Evolutionary conservation across 2,329 filamentous ascomycete genomes (phyloP).

Genomic region (Grosmannia clavigera): DNA sequence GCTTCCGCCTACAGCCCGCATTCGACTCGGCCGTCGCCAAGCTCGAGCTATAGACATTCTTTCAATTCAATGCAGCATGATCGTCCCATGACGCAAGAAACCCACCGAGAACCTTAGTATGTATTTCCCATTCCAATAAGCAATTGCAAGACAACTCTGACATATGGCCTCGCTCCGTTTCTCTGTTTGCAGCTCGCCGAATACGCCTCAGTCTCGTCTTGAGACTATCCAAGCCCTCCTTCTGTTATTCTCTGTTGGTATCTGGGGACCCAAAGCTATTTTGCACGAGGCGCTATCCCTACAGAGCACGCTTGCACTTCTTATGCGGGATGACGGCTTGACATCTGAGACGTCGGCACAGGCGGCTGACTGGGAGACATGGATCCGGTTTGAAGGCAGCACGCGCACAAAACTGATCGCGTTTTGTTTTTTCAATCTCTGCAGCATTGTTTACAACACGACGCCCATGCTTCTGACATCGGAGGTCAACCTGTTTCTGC

Average conservation of each 20-base stretch:
- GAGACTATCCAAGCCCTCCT: slow-evolving; percentile 55
- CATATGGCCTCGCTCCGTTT: neutral
- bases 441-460: slow-evolving; percentile 49
- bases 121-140: slow-evolving; percentile 13
- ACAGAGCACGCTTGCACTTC: slow-evolving; percentile 43
- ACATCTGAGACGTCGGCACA: slow-evolving; percentile 33
- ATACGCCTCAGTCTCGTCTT: slow-evolving; percentile 44
- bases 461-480: slow-evolving; percentile 45
- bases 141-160: slow-evolving; percentile 1
- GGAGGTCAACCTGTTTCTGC: slow-evolving; percentile 43
- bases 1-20: slow-evolving; percentile 47
- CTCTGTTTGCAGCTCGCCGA: slow-evolving; percentile 33
- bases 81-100: slow-evolving; percentile 43
- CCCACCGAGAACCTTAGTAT: slow-evolving; percentile 47
- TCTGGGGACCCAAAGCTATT: slow-evolving; percentile 50
- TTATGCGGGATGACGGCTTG: slow-evolving; percentile 47
- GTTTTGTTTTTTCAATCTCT: slow-evolving; percentile 51
- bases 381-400: slow-evolving; percentile 43
- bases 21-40: slow-evolving; percentile 46
- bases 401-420: slow-evolving; percentile 48
- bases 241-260: slow-evolving; percentile 45
- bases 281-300: slow-evolving; percentile 46
- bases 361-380: slow-evolving; percentile 43
- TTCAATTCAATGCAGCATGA: slow-evolving; percentile 47
- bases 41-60: slow-evolving; percentile 43